phyloP scores from a whole-genome alignment of 176 grass and related monocot species.

The Raddia distichophylla region DNA sequence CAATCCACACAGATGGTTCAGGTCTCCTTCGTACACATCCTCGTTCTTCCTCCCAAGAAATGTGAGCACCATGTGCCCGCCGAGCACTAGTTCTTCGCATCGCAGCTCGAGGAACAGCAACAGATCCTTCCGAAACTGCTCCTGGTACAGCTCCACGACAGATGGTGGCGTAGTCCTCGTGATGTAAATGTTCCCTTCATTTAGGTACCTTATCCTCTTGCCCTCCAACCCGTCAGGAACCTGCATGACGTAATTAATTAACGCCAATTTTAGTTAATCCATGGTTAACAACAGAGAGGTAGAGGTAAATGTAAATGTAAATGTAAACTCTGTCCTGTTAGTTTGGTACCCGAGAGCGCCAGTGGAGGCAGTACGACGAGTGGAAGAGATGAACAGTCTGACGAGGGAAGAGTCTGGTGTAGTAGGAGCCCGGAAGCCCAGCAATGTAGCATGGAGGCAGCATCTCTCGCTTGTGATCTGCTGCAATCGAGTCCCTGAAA shows the following conservation, averaged over 20 bases:
- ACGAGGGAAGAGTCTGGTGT: slow-evolving; percentile 46
- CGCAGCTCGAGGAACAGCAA: slow-evolving; percentile 35
- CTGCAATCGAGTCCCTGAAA: slow-evolving; percentile 6
- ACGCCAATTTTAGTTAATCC: not conserved
- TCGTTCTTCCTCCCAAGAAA: slow-evolving; percentile 36
- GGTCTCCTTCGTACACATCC: slow-evolving; percentile 1
- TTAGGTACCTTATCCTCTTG: not conserved
- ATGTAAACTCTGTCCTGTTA: not conserved
- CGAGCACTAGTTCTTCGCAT: slow-evolving; percentile 22
- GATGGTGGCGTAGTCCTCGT: not conserved
- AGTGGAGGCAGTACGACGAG: slow-evolving; percentile 37
- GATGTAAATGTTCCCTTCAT: slow-evolving; percentile 48
- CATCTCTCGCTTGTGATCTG: not conserved
- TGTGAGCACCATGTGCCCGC: slow-evolving; percentile 44
- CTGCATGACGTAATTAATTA: not conserved
- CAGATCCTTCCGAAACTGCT: slow-evolving; percentile 40
- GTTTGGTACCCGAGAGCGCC: slow-evolving; percentile 42
- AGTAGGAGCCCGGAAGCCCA: slow-evolving; percentile 42
- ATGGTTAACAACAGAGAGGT: not conserved
- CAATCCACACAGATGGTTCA: slow-evolving; percentile 1
- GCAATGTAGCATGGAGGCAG: slow-evolving; percentile 12
- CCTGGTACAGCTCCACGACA: slow-evolving; percentile 41
- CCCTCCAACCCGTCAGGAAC: slow-evolving; percentile 15
- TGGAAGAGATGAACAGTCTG: slow-evolving; percentile 57
- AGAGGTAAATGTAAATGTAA: too few species aligned